Percentiles rank a stretch among this genome's conserved stretches.
These are phyloP conservation scores for Vaccinium macrocarpon DNA, from an alignment of 148 eudicot genomes.

Conservation along the genomic window DNA sequence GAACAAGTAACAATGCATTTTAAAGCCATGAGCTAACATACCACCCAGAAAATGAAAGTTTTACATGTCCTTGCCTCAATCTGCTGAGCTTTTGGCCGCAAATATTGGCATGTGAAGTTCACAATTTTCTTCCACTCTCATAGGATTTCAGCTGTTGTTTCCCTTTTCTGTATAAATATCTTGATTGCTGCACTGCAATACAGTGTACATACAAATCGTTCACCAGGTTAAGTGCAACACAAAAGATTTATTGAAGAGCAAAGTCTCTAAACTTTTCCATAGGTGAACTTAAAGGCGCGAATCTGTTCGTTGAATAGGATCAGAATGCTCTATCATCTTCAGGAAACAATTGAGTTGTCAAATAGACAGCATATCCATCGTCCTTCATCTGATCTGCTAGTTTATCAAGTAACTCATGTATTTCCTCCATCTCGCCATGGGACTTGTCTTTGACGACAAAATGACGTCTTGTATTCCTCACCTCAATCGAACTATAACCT, in stretches of 20 bases:
- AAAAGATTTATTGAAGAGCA: background rate
- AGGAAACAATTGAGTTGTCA: background rate
- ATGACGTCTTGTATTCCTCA: constrained; percentile 44
- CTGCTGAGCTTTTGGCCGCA: background rate
- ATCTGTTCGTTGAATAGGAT: background rate
- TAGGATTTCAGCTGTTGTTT: background rate
- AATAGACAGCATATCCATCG: constrained; percentile 24
- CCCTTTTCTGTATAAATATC: background rate
- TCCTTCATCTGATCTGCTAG: constrained; percentile 55
- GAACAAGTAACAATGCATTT: background rate
- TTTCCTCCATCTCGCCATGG: constrained; percentile 27
- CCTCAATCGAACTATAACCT: constrained; percentile 69
- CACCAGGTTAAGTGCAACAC: background rate
- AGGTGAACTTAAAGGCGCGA: background rate
- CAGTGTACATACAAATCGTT: background rate
- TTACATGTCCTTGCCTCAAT: background rate
- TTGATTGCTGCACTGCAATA: background rate
- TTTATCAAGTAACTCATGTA: constrained; percentile 45
- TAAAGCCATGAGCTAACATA: background rate
- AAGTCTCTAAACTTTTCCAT: background rate
- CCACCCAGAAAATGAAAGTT: background rate
- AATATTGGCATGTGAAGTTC: background rate
- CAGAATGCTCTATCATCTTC: constrained; percentile 8
- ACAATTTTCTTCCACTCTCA: background rate
- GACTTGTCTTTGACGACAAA: constrained; percentile 55